A percentile compares a stretch with the other conserved stretches of the same genome.
These are phyloP conservation scores for Oryza brachyantha DNA, from an alignment of 176 grass and related monocot genomes.

Conservation along the genomic window DNA sequence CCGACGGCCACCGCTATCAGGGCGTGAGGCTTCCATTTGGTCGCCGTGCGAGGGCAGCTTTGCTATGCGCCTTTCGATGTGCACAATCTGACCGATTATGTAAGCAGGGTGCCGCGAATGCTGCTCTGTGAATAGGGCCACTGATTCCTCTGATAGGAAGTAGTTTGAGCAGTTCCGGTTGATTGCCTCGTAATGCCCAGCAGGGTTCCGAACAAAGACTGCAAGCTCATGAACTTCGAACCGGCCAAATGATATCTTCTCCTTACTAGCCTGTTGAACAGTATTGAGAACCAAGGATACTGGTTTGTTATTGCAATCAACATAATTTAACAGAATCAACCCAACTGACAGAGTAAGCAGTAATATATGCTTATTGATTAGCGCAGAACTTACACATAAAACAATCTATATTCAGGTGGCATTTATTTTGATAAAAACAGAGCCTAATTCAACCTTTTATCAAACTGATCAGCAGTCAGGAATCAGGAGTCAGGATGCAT, in stretches of 20 bases:
- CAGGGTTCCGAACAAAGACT: slow-evolving; percentile 58
- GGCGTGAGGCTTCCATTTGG: slow-evolving; percentile 29
- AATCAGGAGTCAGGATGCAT: not conserved
- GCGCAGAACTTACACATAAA: not conserved
- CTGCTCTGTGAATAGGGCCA: slow-evolving; percentile 83
- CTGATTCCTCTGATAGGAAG: slow-evolving; percentile 86
- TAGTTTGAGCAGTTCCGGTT: slow-evolving; percentile 75
- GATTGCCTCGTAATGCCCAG: slow-evolving; percentile 81
- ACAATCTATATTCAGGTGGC: not conserved
- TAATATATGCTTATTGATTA: not conserved
- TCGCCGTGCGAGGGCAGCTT: not conserved
- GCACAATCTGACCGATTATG: slow-evolving; percentile 95
- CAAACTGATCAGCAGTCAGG: not conserved
- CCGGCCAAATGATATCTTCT: slow-evolving; percentile 85
- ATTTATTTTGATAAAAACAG: not conserved
- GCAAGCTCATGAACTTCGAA: slow-evolving; percentile 89
- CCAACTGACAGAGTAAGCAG: not conserved
- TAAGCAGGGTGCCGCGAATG: slow-evolving; percentile 46
- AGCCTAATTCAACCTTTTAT: not conserved
- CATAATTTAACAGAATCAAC: not conserved
- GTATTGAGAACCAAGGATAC: slow-evolving; percentile 10
- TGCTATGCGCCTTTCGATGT: slow-evolving; percentile 56
- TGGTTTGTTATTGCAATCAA: not conserved
- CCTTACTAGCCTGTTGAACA: slow-evolving; percentile 74
- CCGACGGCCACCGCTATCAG: slow-evolving; percentile 27